Evolutionary conservation across 495 filamentous ascomycete genomes (phyloP), one percentile per base, ranked within the genome.

Genomic region (Aspergillus cristatus): DNA sequence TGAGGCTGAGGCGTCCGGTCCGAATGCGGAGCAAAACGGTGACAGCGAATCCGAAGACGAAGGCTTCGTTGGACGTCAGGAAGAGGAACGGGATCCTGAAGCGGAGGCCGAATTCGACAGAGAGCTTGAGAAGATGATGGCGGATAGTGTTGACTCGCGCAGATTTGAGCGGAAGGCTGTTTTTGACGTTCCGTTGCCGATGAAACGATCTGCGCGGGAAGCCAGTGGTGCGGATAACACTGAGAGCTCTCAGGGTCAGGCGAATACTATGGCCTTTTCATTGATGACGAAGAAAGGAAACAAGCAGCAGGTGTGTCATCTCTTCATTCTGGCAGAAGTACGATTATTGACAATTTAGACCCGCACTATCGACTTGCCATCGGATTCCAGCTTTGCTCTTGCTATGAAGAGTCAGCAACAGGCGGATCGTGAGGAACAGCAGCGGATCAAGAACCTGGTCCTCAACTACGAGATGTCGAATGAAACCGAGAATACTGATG

Each of bases 81-180:
- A 94, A 51, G 85, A 95, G 57, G 80, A 93, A 52, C 74, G 89
- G 29, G 89, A 99, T 43, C 93, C 91, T 0, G 87, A 94, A 62
- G 84, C 78, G 30, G 91, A 97, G 45, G 91, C 90, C 5, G 93
- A 99, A 26, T 99, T 99, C 50, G 93, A 97, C 50, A 86, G 91
- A 49, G 91, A 97, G 63, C 87, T 93, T 58, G 89, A 93, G 13
- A 97, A 96, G 60, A 84, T 99, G 79, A 96, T 97, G 93, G 73
- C 88, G 43, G 91, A 99, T 52, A 94, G 89, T 65, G 63, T 93
- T 55, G 93, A 97, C 26, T 86, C 87, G 6, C 74, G 93, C 37
- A 91, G 90, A 48, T 91, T 93, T 46, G 90, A 99, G 49, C 85
- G 91, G 31, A 96, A 94, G 60, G 78, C 80, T 22, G 65, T 93